Base-by-base conservation (phyloP, 768 basidiomycete species). In the Phanerodontia chrysosporium region DNA sequence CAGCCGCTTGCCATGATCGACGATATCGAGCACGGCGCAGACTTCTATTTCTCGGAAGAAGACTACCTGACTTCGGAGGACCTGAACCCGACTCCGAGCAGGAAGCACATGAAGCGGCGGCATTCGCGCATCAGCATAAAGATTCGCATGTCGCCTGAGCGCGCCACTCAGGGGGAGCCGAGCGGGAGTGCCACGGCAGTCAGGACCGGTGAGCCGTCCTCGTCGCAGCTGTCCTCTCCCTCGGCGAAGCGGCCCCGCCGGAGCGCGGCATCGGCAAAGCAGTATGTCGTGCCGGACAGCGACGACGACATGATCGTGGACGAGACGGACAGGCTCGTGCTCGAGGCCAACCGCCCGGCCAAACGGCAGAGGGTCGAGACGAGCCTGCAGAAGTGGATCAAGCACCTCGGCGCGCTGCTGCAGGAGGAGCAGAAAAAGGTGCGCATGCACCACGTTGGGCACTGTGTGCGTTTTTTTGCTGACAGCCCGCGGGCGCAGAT, bases 381-480 rank as follows among this genome's bases (percentile, higher is more conserved):
- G 10, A 74, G 79, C 55, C 72, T 77, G 62, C 85, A 88, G 64
- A 72, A 77, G 45, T 92, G 89, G 89, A 82, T 90, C 66, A 82
- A 82, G 65, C 82, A 89, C 63, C 70, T 92, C 35, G 74, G 78
- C 6, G 74, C 78, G 18, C 70, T 92, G 45, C 72, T 83, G 22
- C 86, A 83, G 67, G 78, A 80, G 30, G 89, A 92, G 66, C 84
- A 86, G 61, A 80, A 80, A 62, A 90, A 89, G 81, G 89, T 89
- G 57, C 52, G 72, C 62, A 5, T 16, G 13, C 24, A 42, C 8
- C n/a, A 6, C 16, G n/a, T n/a, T n/a, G n/a, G n/a, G n/a, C n/a
- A n/a, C n/a, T n/a, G n/a, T n/a, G n/a, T n/a, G n/a, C n/a, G n/a
- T n/a, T n/a, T n/a, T n/a, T n/a, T n/a, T 30, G 3, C 12, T 36